phyloP scores from a whole-genome alignment of 208 protist species.

The Blechomonas ayalai region DNA sequence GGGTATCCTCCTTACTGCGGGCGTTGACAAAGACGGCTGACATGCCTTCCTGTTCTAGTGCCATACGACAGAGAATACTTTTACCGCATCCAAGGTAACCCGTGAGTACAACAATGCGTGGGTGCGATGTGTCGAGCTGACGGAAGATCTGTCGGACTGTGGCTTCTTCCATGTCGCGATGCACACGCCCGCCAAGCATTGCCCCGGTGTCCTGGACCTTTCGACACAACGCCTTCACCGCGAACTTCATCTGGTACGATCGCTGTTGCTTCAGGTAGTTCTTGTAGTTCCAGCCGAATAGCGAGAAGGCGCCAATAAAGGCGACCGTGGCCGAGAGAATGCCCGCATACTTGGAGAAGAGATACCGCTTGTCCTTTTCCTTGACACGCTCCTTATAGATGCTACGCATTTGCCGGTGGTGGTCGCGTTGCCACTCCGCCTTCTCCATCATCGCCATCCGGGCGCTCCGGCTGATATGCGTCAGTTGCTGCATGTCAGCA shows the following conservation, averaged over 20 bases:
- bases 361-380: conserved; percentile 73
- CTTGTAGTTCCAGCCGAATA: conserved; percentile 89
- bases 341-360: conserved; percentile 83
- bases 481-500: conserved; percentile 54
- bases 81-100: conserved; percentile 77
- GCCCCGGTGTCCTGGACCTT: conserved; percentile 7
- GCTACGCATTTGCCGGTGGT: conserved; percentile 74
- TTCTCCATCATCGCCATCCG: conserved; percentile 84
- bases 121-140: conserved; percentile 37
- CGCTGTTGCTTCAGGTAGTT: conserved; percentile 83
- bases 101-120: conserved; percentile 52
- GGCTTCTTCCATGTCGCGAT: neutral
- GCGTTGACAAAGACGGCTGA: conserved; percentile 64
- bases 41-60: conserved; percentile 46
- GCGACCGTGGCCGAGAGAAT: conserved; percentile 80
- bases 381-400: conserved; percentile 82
- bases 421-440: conserved; percentile 85
- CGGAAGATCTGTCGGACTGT: conserved; percentile 28
- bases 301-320: conserved; percentile 68
- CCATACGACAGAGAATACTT: conserved; percentile 47
- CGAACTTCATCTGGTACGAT: conserved; percentile 64
- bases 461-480: conserved; percentile 66
- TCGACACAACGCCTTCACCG: conserved; percentile 34
- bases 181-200: neutral
- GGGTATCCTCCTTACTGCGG: conserved; percentile 51